Evolutionary conservation across 768 basidiomycete genomes (phyloP), one percentile per base, ranked within the genome.

Genomic region (Amyloporia xantha): DNA sequence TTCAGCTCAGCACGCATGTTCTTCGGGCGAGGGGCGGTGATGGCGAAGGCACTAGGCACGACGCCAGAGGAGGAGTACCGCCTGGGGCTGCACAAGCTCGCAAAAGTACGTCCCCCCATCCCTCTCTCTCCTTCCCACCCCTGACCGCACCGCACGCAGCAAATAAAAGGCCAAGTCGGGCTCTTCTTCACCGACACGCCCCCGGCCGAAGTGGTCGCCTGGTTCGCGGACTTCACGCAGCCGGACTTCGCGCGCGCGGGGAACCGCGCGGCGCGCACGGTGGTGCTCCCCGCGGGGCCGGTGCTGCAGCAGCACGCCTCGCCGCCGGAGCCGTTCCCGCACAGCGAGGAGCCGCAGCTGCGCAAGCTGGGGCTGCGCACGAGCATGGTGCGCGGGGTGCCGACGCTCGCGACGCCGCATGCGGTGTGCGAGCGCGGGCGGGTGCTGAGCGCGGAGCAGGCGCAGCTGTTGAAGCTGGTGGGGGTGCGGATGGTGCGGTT

Each of bases 331-430:
- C 86, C 91, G 2, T 94, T 98, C 67, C 92, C 96, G 30, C 93
- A 97, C 66, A 93, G 92, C 59, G 92, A 98, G 71, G 96, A 99
- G 54, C 93, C 94, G 19, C 95, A 98, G 63, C 75, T 99, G 45
- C 82, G 96, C 48, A 90, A 89, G 65, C 78, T 98, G 28, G 96
- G 96, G 6, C 70, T 99, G 26, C 73, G 81, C 44, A 98, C 94
- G 15, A 78, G 74, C 25, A 78, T 99, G 75, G 79, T 85, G 49
- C 81, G 78, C 59, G 96, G 96, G 47, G 87, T 96, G 0, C 94
- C 95, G 3, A 87, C 85, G 5, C 70, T 98, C 40, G 77, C 78
- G 47, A 75, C 69, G 40, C 74, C 90, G n/a, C 92, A 97, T 63
- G 77, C 78, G 46, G 69, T 99, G 43, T 98, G 95, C 67, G 79